These are phyloP conservation scores for Chamaenerion angustifolium DNA, from an alignment of 345 rosid genomes.

Conservation along the genomic window DNA sequence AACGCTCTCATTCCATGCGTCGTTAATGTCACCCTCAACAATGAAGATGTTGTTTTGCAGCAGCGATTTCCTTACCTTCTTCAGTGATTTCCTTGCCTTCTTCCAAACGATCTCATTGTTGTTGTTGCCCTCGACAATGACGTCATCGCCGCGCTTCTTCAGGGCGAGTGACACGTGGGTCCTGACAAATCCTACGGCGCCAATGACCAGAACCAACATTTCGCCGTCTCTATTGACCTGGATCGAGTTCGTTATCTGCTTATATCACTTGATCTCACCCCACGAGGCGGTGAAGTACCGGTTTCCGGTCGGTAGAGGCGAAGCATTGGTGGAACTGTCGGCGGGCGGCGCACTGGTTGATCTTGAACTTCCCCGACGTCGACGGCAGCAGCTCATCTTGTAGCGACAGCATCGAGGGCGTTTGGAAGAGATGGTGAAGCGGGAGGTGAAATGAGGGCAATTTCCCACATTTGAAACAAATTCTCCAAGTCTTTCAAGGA, in stretches of 20 bases:
- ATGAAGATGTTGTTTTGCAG: conserved; percentile 12
- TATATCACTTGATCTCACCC: conserved; percentile 26
- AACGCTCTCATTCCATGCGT: too few relatives aligned
- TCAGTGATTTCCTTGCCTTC: too few relatives aligned
- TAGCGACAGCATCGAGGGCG: conserved; percentile 16
- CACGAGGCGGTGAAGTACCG: conserved; percentile 20
- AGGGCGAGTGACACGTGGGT: conserved; percentile 21
- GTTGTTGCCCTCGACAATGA: too few relatives aligned
- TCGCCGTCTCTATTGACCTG: conserved; percentile 14
- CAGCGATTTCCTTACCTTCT: conserved; percentile 13
- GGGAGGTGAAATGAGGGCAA: too few relatives aligned
- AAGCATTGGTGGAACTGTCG: conserved; percentile 36
- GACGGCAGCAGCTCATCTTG: conserved; percentile 39
- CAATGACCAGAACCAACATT: conserved; percentile 24
- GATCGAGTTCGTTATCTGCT: conserved; percentile 16
- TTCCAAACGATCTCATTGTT: too few relatives aligned
- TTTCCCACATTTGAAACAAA: too few relatives aligned
- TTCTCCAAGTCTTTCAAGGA: too few relatives aligned
- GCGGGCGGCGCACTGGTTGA: conserved; percentile 19
- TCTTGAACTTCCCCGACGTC: conserved; percentile 42
- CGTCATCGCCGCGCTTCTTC: conserved; percentile 25
- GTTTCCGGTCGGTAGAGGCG: conserved; percentile 28
- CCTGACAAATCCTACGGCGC: conserved; percentile 24
- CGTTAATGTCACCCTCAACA: conserved; percentile 24
- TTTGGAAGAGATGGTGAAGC: too few relatives aligned